Evolutionary conservation across 73 alveolate species (phyloP).

Genomic region (Paramecium sonneborni): DNA sequence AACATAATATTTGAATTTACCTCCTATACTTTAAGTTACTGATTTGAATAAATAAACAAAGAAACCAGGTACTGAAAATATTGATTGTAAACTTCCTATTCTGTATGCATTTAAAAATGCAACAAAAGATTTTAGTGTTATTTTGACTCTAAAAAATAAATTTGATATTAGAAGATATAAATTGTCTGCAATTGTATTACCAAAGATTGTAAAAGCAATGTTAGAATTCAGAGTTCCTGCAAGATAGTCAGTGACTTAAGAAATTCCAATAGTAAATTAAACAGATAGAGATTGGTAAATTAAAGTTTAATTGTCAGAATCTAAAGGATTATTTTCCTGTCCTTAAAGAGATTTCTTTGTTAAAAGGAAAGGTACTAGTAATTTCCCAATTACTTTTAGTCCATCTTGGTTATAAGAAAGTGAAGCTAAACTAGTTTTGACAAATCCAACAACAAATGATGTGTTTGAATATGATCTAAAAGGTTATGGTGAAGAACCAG

Average conservation of each 20-base stretch:
- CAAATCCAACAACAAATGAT: conserved; percentile 89
- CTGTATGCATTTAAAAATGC: conserved; percentile 77
- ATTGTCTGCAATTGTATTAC: conserved; percentile 92
- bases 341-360: conserved; percentile 75
- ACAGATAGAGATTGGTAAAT: conserved; percentile 95
- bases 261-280: conserved; percentile 96
- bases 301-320: conserved; percentile 83
- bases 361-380: conserved; percentile 80
- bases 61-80: conserved; percentile 57
- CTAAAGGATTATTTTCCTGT: conserved; percentile 69
- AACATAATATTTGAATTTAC: conserved; percentile 49
- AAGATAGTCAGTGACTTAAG: conserved; percentile 89
- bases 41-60: conserved; percentile 57
- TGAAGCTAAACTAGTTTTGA: conserved; percentile 88
- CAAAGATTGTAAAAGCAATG: conserved; percentile 93
- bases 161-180: conserved; percentile 97
- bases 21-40: conserved; percentile 54
- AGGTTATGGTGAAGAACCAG: conserved; percentile 99
- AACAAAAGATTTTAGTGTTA: conserved; percentile 83
- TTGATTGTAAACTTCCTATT: conserved; percentile 62
- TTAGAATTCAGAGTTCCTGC: conserved; percentile 96
- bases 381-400: conserved; percentile 85
- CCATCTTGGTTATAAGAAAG: conserved; percentile 89
- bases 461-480: conserved; percentile 92
- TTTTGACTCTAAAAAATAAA: conserved; percentile 76